These are phyloP conservation scores for Haplosporangium sp. DNA, from an alignment of 371 early-diverging fungal genomes.

Conservation along the genomic window DNA sequence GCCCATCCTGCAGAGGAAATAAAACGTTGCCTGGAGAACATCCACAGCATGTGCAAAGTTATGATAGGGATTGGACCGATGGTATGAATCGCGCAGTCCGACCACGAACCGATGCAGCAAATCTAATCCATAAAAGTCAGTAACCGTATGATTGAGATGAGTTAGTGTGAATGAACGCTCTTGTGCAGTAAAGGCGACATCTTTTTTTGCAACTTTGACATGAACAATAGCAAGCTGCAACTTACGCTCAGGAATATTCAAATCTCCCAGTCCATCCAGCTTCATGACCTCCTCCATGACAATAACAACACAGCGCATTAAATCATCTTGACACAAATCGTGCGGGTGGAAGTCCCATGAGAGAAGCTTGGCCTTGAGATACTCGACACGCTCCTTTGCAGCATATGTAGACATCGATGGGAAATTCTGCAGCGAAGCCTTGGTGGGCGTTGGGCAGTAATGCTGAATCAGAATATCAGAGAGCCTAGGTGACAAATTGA, in stretches of 20 bases:
- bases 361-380: conserved; percentile 59
- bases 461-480: conserved; percentile 47
- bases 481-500: conserved; percentile 20
- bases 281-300: conserved; percentile 72
- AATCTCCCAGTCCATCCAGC: conserved; percentile 64
- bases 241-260: conserved; percentile 66
- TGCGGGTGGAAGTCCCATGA: conserved; percentile 80
- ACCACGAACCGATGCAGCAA: conserved; percentile 70
- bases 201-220: no score
- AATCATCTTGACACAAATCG: conserved; percentile 68
- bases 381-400: conserved; percentile 56
- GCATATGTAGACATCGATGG: conserved; percentile 39
- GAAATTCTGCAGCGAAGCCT: conserved; percentile 32
- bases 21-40: conserved; percentile 84
- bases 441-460: conserved; percentile 47
- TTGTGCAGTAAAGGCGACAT: not conserved
- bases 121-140: conserved; percentile 38
- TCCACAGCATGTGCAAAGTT: conserved; percentile 90
- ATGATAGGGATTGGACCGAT: conserved; percentile 83
- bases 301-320: conserved; percentile 73
- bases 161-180: not conserved
- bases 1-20: conserved; percentile 73
- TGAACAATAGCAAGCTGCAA: no score
- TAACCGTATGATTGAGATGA: not conserved
- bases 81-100: conserved; percentile 72